Percentiles rank a stretch among this genome's conserved stretches.
These are phyloP conservation scores for Citrullus colocynthis DNA, from an alignment of 306 rosid genomes.

Conservation along the genomic window DNA sequence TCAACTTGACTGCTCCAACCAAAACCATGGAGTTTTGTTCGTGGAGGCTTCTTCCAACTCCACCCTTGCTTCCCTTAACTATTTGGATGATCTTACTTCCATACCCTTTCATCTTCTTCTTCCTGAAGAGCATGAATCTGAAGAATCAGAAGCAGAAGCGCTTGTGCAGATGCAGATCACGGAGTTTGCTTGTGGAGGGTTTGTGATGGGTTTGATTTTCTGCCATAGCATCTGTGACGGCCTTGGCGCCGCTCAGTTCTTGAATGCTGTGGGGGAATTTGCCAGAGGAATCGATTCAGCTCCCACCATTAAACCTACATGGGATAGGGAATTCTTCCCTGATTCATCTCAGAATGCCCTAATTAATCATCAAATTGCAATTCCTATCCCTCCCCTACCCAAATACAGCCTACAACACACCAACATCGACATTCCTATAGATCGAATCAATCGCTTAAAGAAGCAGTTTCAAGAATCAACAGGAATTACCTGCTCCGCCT, in stretches of 20 bases:
- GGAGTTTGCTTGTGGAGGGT: slow-evolving; percentile 56
- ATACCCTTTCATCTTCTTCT: slow-evolving; percentile 36
- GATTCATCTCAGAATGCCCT: not conserved
- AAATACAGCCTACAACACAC: slow-evolving; percentile 29
- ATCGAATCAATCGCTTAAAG: slow-evolving; percentile 31
- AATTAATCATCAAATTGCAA: not conserved
- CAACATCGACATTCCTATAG: slow-evolving; percentile 35
- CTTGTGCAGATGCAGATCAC: slow-evolving; percentile 71
- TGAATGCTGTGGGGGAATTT: slow-evolving; percentile 55
- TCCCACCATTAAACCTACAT: slow-evolving; percentile 36
- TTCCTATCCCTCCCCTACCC: slow-evolving; percentile 1
- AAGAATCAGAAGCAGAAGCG: slow-evolving; percentile 22
- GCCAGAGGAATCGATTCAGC: slow-evolving; percentile 31
- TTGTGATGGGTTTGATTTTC: slow-evolving; percentile 58
- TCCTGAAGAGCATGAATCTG: slow-evolving; percentile 15
- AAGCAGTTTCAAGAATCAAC: slow-evolving; percentile 27
- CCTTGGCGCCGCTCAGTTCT: slow-evolving; percentile 79
- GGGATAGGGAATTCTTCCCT: slow-evolving; percentile 46
- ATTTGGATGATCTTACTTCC: slow-evolving; percentile 31
- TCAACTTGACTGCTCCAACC: slow-evolving; percentile 41
- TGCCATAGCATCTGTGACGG: slow-evolving; percentile 76
- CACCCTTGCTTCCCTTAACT: slow-evolving; percentile 31
- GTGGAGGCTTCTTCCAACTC: slow-evolving; percentile 46
- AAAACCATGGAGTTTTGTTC: slow-evolving; percentile 47
- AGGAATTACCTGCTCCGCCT: slow-evolving; percentile 42